These are phyloP conservation scores for Aphanomyces cochlioides DNA, from an alignment of 352 stramenopile genomes.

Conservation along the genomic window DNA sequence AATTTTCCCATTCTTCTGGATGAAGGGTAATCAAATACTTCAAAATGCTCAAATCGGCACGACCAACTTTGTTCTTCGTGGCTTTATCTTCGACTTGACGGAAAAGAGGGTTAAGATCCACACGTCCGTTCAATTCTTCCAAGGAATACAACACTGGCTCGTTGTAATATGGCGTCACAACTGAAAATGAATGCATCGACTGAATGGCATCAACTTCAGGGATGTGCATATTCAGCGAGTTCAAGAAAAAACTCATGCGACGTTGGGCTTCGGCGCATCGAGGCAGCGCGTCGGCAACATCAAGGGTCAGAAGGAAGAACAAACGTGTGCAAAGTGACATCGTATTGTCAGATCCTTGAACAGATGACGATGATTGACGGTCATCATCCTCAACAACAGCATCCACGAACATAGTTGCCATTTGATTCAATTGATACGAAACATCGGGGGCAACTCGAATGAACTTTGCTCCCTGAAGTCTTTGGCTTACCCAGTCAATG, in stretches of 20 bases:
- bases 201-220: slow-evolving; percentile 65
- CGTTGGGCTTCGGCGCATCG: slow-evolving; percentile 78
- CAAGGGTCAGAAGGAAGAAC: slow-evolving; percentile 68
- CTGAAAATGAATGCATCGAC: slow-evolving; percentile 83
- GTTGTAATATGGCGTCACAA: slow-evolving; percentile 87
- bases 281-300: slow-evolving; percentile 47
- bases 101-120: slow-evolving; percentile 82
- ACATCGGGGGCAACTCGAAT: slow-evolving; percentile 52
- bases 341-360: slow-evolving; percentile 3
- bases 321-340: slow-evolving; percentile 70
- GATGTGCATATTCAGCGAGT: slow-evolving; percentile 83
- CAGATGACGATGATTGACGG: slow-evolving; percentile 46
- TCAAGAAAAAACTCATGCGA: slow-evolving; percentile 84
- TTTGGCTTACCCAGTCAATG: slow-evolving; percentile 32
- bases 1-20: slow-evolving; percentile 86
- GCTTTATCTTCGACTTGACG: slow-evolving; percentile 78
- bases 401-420: slow-evolving; percentile 56
- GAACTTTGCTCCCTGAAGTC: slow-evolving; percentile 60
- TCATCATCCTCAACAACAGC: slow-evolving; percentile 61
- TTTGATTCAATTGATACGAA: slow-evolving; percentile 63
- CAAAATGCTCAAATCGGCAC: slow-evolving; percentile 78
- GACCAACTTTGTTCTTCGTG: slow-evolving; percentile 55
- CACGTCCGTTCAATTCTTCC: slow-evolving; percentile 79
- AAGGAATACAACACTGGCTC: slow-evolving; percentile 84
- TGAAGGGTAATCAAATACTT: slow-evolving; percentile 86